A percentile compares a stretch with the other conserved stretches of the same genome.
These are phyloP conservation scores for Geranomyces michiganensis DNA, from an alignment of 192 early-diverging fungal species.

Conservation along the genomic window DNA sequence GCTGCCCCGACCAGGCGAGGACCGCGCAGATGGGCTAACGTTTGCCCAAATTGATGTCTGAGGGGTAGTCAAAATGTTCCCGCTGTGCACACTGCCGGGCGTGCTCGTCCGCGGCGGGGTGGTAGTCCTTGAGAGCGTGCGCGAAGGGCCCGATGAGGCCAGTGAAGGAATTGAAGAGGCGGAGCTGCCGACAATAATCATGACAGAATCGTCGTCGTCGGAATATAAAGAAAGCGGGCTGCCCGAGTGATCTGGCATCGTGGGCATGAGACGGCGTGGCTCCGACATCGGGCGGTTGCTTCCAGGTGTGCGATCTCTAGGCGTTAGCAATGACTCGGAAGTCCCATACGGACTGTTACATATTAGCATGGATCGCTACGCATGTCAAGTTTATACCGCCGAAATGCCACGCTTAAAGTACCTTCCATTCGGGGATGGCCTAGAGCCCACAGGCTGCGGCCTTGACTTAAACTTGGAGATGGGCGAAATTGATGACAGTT, in stretches of 20 bases:
- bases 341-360: neutral
- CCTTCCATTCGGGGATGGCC: neutral
- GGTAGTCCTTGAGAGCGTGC: conserved; percentile 1
- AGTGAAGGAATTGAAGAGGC: conserved; percentile 20
- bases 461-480: neutral
- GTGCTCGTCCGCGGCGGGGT: neutral
- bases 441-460: neutral
- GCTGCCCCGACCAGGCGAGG: neutral
- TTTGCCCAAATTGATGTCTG: neutral
- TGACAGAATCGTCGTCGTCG: conserved; percentile 12
- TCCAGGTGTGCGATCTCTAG: conserved; percentile 1
- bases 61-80: neutral
- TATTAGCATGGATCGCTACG: neutral
- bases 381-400: too few species aligned
- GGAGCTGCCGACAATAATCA: conserved; percentile 1
- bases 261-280: conserved; percentile 12
- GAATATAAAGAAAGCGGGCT: conserved; percentile 18
- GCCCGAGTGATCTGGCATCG: neutral
- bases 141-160: conserved; percentile 12
- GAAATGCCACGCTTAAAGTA: neutral
- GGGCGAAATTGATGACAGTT: neutral
- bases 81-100: neutral
- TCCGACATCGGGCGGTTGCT: conserved; percentile 1
- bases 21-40: neutral
- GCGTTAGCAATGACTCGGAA: neutral